Conservation (phyloP, 2,329 filamentous ascomycete genomes). For the Sordariomycetes sp. region DNA sequence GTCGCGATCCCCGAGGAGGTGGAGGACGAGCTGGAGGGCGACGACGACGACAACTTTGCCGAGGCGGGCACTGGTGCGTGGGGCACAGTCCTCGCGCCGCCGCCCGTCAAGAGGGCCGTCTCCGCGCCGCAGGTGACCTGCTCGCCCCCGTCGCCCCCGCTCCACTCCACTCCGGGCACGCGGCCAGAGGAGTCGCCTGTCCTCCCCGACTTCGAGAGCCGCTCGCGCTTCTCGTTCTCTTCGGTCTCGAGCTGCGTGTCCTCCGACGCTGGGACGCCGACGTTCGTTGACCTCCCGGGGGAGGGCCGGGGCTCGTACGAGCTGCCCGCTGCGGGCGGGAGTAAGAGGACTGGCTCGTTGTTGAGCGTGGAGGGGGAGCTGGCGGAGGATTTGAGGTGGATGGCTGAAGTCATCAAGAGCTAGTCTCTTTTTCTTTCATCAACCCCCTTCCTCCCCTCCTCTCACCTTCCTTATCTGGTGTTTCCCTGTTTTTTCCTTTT, state of each 20-base stretch:
- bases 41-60: conserved; percentile 53
- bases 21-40: conserved; percentile 19
- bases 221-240: conserved; percentile 16
- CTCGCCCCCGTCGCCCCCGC: neutral
- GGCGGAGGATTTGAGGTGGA: conserved; percentile 35
- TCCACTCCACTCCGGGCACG: neutral
- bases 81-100: conserved; percentile 36
- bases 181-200: neutral
- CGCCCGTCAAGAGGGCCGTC: conserved; percentile 29
- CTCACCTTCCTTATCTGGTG: too few species aligned
- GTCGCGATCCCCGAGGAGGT: conserved; percentile 17
- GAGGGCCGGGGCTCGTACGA: conserved; percentile 22
- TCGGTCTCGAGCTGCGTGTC: conserved; percentile 18
- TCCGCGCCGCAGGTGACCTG: conserved; percentile 10
- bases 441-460: neutral
- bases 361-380: conserved; percentile 14
- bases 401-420: conserved; percentile 30
- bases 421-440: conserved; percentile 8
- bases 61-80: conserved; percentile 32
- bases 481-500: neutral
- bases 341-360: conserved; percentile 8
- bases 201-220: conserved; percentile 4
- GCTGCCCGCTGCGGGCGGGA: conserved; percentile 21
- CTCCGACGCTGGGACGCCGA: conserved; percentile 26
- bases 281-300: conserved; percentile 30